Base-by-base conservation (phyloP, 768 basidiomycete species). In the Suillus subaureus region DNA sequence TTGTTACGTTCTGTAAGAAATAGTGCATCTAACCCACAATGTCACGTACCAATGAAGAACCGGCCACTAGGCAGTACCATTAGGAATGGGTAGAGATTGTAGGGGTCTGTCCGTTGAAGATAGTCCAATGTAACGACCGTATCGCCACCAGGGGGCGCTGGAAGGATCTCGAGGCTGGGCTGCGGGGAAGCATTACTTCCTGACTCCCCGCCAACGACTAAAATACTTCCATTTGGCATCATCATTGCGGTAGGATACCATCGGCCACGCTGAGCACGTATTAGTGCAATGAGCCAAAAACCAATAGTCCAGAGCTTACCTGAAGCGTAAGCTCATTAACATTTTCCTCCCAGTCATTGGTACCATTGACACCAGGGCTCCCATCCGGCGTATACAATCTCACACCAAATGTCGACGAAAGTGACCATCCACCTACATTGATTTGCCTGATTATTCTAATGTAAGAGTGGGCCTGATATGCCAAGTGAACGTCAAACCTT, bases 321-420 rank as follows among this genome's bases (percentile, higher is more conserved):
- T 92, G 91, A 31, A 93, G 80, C 3, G 76, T 67, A 2, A 93
- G 79, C 45, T 82, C 81, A 0, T 83, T 67, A 45, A 78, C 79
- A 67, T 93, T 85, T 74, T 93, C 92, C 74, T 93, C 84, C 92
- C 92, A 94, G 69, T 93, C 89, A 62, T 87, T 88, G 6, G 90
- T 92, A 7, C 87, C 85, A 67, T 91, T 91, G 35, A 87, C 84
- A 1, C 92, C 92, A 5, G 84, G 76, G 1, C 72, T 77, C 31
- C 92, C 92, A 69, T 89, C 83, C 0, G 92, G 92, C 0, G 85
- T 86, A 67, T 91, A 93, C 18, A 94, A 74, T 35, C 92, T 84
- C 37, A 94, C 79, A 47, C 92, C 92, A 61, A 79, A 89, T 12
- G 91, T 92, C 26, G 91, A 92, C 2, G 84, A 78, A 61, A 85